These are phyloP conservation scores for Fonsecaea pugnacius DNA, from an alignment of 2,329 filamentous ascomycete species.

Conservation along the genomic window DNA sequence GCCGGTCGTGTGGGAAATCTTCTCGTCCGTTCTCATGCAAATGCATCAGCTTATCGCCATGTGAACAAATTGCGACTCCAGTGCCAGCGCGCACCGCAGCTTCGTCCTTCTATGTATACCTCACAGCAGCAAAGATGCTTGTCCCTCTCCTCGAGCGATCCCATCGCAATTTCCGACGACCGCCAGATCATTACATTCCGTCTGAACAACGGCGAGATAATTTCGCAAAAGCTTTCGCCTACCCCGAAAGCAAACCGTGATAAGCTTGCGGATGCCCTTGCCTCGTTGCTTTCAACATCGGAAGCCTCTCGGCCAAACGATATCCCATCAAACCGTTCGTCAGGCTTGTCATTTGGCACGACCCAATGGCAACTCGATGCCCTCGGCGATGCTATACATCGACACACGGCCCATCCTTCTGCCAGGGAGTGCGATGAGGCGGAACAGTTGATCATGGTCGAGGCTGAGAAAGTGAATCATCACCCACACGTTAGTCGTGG, in stretches of 20 bases:
- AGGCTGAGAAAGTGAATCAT: slow-evolving; percentile 33
- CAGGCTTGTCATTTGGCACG: slow-evolving; percentile 17
- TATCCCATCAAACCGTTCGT: not conserved
- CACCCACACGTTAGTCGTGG: slow-evolving; percentile 34
- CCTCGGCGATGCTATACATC: slow-evolving; percentile 34
- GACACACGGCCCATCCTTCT: slow-evolving; percentile 26
- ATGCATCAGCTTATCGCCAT: not conserved
- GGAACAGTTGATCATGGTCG: slow-evolving; percentile 24
- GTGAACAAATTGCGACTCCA: not conserved
- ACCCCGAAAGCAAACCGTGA: slow-evolving; percentile 29
- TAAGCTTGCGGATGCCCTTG: slow-evolving; percentile 22
- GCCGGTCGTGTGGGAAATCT: slow-evolving; percentile 1
- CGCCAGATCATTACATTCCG: slow-evolving; percentile 23
- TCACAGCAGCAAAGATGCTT: slow-evolving; percentile 6
- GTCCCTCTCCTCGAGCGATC: slow-evolving; percentile 16
- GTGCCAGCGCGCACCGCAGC: not conserved
- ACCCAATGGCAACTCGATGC: slow-evolving; percentile 33
- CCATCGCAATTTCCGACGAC: slow-evolving; percentile 24
- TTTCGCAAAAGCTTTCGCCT: slow-evolving; percentile 23
- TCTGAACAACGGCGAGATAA: slow-evolving; percentile 17
- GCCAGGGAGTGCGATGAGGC: slow-evolving; percentile 19
- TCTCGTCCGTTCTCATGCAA: not conserved
- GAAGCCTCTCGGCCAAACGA: not conserved
- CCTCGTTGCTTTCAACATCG: slow-evolving; percentile 18
- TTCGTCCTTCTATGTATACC: not conserved